Base-by-base conservation (phyloP, 306 rosid genomes). In the Trifolium fragiferum region DNA sequence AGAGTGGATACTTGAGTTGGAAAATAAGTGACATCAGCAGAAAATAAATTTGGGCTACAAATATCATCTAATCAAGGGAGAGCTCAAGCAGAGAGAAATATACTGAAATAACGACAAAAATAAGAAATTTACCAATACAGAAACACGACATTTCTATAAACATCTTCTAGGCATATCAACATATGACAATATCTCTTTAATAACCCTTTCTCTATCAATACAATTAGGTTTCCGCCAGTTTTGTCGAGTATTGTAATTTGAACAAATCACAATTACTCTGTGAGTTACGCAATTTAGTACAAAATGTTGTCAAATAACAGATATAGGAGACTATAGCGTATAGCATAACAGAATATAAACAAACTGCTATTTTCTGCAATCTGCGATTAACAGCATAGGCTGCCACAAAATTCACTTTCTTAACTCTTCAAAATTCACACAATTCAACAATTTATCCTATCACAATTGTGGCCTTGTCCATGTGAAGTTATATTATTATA, bases 111-210 rank as follows among this genome's bases (percentile, higher is more conserved):
- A 27, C 0, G 4, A 30, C 0, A 6, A 30, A 14, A 54, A 44
- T 8, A 72, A 72, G 6, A 54, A 79, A 19, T 23, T 23, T 59
- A 44, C 71, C 11, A 68, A n/a, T 19, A 13, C 6, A 0, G 2
- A 46, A 62, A 14, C 4, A 7, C 0, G 21, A 9, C 51, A 53
- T 63, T 63, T 64, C 53, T 53, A 41, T 3, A 64, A 78, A 54
- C 67, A 78, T 27, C 62, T 64, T 55, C 10, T 10, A 65, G 18
- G 15, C 16, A 79, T 66, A 67, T 66, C 21, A 74, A 37, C 65
- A 49, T 38, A 49, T 38, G 64, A 38, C 12, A 47, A 44, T 73
- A 18, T 59, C 49, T 65, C 59, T 33, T 70, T 38, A 23, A 21
- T 53, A 37, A 70, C 58, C 58, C 6, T 46, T 65, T 35, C 12